Conservation (phyloP, 805 yeast genomes). For the Nakazawaea ishiwadae region DNA sequence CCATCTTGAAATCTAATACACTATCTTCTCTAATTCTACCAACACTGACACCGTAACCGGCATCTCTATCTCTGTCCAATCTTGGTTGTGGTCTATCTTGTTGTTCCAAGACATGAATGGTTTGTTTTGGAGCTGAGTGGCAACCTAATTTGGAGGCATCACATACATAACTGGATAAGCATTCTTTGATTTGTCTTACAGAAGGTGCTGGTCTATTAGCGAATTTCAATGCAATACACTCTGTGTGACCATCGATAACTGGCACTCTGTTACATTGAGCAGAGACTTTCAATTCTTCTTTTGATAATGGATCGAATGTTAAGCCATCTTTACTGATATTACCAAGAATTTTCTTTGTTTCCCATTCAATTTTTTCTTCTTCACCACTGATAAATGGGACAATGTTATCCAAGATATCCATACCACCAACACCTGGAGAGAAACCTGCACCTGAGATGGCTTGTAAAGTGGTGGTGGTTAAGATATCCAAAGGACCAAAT, state of each 20-base stretch:
- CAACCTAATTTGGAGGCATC: conserved; percentile 80
- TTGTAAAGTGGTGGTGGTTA: conserved; percentile 89
- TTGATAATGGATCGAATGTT: conserved; percentile 53
- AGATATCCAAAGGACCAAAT: conserved; percentile 85
- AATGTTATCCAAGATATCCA: conserved; percentile 90
- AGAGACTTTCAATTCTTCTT: conserved; percentile 75
- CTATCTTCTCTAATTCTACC: conserved; percentile 94
- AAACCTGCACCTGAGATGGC: conserved; percentile 99
- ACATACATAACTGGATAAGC: conserved; percentile 68
- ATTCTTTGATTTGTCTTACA: conserved; percentile 69
- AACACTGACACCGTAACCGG: conserved; percentile 90
- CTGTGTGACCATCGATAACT: conserved; percentile 97
- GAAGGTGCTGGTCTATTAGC: conserved; percentile 81
- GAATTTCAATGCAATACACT: conserved; percentile 84
- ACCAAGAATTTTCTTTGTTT: conserved; percentile 92
- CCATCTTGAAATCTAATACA: conserved; percentile 92
- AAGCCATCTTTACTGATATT: conserved; percentile 43
- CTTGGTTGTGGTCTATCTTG: conserved; percentile 96
- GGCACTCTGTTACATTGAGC: conserved; percentile 98
- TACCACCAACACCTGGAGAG: conserved; percentile 95
- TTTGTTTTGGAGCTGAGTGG: conserved; percentile 87
- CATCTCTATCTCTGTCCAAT: conserved; percentile 92
- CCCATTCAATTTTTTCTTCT: conserved; percentile 98
- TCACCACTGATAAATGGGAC: conserved; percentile 95
- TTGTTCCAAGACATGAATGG: conserved; percentile 90